Base-by-base conservation (phyloP, 2,329 filamentous ascomycete species). In the Lojkania enalia region DNA sequence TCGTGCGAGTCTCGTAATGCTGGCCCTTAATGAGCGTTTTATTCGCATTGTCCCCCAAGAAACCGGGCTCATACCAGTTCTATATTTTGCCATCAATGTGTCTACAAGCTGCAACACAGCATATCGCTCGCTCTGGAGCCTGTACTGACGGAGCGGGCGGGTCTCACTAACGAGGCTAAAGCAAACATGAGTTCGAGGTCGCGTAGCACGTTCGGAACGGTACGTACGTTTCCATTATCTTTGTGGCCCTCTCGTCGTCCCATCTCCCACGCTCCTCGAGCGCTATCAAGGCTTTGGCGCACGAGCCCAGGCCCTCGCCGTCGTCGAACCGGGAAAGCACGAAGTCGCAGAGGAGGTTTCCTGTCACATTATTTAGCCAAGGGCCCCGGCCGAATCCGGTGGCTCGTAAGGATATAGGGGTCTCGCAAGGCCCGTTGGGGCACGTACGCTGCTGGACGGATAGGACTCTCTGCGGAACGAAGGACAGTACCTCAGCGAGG, bases 301-400 rank as follows among this genome's bases (percentile, higher is more conserved):
- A 81, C 35, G 81, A 78, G 43, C 79, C 82, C 72, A 77, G 62
- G 36, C 74, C 74, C 54, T 75, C 74, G 35, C 57, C 61, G 58
- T 77, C 75, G 58, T 84, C 77, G 49, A 86, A 79, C 18, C 84
- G 77, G 53, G 84, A 82, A 46, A 84, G 77, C 30, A 85, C 76
- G 65, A 87, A 87, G 42, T 82, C 78, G 53, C 77, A 81, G 33
- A 87, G 71, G 14, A 86, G 63, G 41, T 72, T 71, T 51, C 83
- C 63, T 82, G 68, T 19, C 25, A 76, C 19, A 14, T 37, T 14
- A 30, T 23, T 48, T 23, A 41, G 48, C 16, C 13, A 20, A n/a
- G 25, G 14, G 4, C 15, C 14, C 40, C 14, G 20, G n/a, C 20
- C 14, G 19, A 19, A 37, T 27, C 20, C 11, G n/a, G 14, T 7